Conservation (phyloP, 129 eudicot genomes). For the carrot (Daucus carota) region DNA sequence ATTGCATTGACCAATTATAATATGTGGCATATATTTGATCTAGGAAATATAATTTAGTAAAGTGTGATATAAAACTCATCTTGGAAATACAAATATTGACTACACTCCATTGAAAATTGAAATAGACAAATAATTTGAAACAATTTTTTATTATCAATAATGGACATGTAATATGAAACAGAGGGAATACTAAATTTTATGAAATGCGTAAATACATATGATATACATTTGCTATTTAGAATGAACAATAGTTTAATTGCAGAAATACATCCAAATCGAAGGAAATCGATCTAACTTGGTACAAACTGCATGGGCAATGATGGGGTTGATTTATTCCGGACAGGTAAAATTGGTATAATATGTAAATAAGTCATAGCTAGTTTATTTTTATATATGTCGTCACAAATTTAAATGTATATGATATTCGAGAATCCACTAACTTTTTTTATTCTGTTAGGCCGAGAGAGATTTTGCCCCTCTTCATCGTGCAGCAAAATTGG, state of each 20-base stretch:
- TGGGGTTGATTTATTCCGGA: neutral
- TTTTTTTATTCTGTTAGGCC: neutral
- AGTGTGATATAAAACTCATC: no score
- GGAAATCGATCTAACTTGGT: slow-evolving; percentile 4
- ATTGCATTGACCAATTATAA: no score
- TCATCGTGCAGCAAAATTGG: slow-evolving; percentile 5
- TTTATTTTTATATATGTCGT: neutral
- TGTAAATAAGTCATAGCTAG: neutral
- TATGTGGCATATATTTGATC: no score
- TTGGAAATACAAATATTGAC: no score
- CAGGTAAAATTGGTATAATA: neutral
- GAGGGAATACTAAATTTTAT: no score
- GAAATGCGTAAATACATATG: no score
- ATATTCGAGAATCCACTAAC: neutral
- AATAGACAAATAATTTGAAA: no score
- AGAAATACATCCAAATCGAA: neutral
- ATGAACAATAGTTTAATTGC: neutral
- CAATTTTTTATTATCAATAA: no score
- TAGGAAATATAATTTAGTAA: no score
- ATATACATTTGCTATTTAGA: no score
- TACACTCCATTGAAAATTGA: no score
- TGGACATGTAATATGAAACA: no score
- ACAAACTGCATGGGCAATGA: slow-evolving; percentile 8
- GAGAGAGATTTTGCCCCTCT: slow-evolving; percentile 6
- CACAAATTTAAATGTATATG: neutral